A percentile compares a stretch with the other conserved stretches of the same genome.
phyloP scores from a whole-genome alignment of 1,284 basidiomycete genomes.

The Moesziomyces aphidis region DNA sequence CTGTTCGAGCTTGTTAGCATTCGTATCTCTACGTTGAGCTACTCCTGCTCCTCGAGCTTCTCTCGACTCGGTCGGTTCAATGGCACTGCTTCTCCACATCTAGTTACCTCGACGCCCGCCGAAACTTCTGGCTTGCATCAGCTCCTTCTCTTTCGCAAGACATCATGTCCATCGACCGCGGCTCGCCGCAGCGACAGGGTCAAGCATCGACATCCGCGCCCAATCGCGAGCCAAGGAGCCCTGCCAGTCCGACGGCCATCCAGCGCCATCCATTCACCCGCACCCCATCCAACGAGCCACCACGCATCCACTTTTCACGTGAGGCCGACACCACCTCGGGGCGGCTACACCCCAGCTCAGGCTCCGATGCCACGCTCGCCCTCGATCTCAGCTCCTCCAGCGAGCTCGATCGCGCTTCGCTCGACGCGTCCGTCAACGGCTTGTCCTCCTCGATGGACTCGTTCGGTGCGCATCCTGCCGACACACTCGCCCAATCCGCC shows the following conservation, averaged over 20 bases:
- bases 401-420: constrained; percentile 9
- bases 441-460: constrained; percentile 14
- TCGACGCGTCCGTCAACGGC: constrained; percentile 19
- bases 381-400: constrained; percentile 29
- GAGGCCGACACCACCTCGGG: constrained; percentile 1
- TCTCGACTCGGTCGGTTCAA: not conserved
- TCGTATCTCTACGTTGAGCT: too few relatives aligned
- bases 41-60: not conserved
- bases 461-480: not conserved
- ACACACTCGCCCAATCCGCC: not conserved
- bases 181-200: constrained; percentile 14
- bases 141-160: not conserved
- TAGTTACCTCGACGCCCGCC: too few relatives aligned
- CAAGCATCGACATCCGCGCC: not conserved
- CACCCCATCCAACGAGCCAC: constrained; percentile 37
- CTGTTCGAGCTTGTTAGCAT: too few relatives aligned
- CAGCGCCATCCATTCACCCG: constrained; percentile 38
- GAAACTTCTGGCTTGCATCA: not conserved
- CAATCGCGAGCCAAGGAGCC: not conserved
- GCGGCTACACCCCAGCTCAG: constrained; percentile 3
- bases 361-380: constrained; percentile 15
- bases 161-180: constrained; percentile 13
- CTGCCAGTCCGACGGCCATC: constrained; percentile 10
- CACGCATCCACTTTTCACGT: constrained; percentile 33
- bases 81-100: not conserved